Evolutionary conservation across 495 filamentous ascomycete genomes (phyloP).

Genomic region (Amphirosellinia nigrospora): DNA sequence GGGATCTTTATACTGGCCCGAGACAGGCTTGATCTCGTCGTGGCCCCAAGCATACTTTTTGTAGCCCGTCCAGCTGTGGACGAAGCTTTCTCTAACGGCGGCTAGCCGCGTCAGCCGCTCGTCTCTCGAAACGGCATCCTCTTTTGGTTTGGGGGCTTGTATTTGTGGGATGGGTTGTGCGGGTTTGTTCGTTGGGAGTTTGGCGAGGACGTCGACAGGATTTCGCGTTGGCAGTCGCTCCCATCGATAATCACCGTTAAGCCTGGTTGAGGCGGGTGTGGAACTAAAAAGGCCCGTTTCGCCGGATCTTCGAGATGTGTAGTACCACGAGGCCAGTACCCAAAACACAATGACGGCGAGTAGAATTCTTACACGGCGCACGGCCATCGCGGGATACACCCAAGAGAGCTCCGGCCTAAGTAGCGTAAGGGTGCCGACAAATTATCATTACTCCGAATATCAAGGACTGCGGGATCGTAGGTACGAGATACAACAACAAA

Average conservation of each 20-base stretch:
- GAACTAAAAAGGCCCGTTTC: constrained; percentile 23
- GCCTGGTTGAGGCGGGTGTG: constrained; percentile 18
- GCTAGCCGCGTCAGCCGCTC: constrained; percentile 54
- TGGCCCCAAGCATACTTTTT: constrained; percentile 75
- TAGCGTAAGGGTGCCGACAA: background rate
- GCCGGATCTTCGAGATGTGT: constrained; percentile 32
- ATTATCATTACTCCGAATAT: constrained; percentile 17
- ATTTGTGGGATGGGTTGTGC: constrained; percentile 70
- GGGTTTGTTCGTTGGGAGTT: constrained; percentile 71
- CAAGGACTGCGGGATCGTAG: constrained; percentile 1
- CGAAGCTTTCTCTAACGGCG: constrained; percentile 70
- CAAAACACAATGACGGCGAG: constrained; percentile 38
- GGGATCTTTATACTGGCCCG: constrained; percentile 61
- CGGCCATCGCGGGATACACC: constrained; percentile 31
- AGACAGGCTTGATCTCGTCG: constrained; percentile 76
- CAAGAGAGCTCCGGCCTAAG: background rate
- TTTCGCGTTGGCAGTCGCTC: constrained; percentile 44
- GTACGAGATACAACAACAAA: background rate
- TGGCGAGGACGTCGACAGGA: constrained; percentile 65
- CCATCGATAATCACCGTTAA: constrained; percentile 27
- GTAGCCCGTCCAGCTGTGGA: constrained; percentile 78
- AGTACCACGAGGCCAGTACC: constrained; percentile 40
- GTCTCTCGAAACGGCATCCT: constrained; percentile 38
- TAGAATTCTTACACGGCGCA: constrained; percentile 37
- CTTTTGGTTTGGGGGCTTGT: constrained; percentile 56